phyloP scores from a whole-genome alignment of 306 rosid genomes.

The Fragaria vesca region DNA sequence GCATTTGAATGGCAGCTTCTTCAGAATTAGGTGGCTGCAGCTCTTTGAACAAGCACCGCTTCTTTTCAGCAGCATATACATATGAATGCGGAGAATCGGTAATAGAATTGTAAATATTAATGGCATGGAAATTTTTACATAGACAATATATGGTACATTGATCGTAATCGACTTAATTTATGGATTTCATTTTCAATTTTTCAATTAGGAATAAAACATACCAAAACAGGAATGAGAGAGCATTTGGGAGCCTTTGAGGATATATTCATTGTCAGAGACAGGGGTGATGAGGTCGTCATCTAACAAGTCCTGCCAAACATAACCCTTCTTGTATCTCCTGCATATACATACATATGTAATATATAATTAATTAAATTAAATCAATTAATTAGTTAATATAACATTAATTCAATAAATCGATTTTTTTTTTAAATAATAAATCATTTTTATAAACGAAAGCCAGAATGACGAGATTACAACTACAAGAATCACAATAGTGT shows the following conservation, averaged over 20 bases:
- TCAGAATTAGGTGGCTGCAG: constrained; percentile 11
- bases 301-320: constrained; percentile 86
- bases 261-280: constrained; percentile 81
- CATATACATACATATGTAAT: neutral
- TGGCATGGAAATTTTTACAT: neutral
- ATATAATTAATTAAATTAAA: neutral
- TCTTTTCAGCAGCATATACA: constrained; percentile 29
- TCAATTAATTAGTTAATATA: too few species aligned
- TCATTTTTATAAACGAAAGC: too few species aligned
- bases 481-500: too few species aligned
- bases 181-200: neutral
- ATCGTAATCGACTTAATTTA: neutral
- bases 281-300: constrained; percentile 90
- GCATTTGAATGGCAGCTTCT: constrained; percentile 23
- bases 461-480: too few species aligned
- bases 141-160: neutral
- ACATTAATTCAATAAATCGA: neutral
- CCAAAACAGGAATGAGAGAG: constrained; percentile 36
- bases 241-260: constrained; percentile 83
- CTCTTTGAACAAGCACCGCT: constrained; percentile 17
- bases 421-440: too few species aligned
- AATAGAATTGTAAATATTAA: neutral
- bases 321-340: constrained; percentile 89
- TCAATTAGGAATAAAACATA: constrained; percentile 10
- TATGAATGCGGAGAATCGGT: neutral